These are phyloP conservation scores for Exserohilum turcica DNA, from an alignment of 2,329 filamentous ascomycete species.

Conservation along the genomic window DNA sequence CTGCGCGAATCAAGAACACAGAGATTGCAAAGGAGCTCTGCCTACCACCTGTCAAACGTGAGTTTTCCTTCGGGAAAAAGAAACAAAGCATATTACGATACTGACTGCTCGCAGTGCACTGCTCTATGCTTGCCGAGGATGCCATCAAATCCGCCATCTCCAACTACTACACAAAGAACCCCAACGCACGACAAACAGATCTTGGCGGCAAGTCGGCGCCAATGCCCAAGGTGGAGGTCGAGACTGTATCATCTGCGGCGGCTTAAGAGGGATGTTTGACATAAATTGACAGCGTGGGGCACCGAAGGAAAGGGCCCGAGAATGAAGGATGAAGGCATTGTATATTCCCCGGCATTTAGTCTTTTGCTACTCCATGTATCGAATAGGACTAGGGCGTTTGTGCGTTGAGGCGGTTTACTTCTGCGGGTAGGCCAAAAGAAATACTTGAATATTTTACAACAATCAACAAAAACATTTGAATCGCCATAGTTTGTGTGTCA, in stretches of 20 bases:
- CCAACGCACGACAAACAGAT: conserved; percentile 73
- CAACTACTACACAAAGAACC: conserved; percentile 92
- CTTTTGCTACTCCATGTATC: conserved; percentile 16
- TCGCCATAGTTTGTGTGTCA: neutral
- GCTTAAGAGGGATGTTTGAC: conserved; percentile 32
- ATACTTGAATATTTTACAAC: conserved; percentile 5
- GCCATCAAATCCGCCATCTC: conserved; percentile 91
- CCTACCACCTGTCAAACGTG: conserved; percentile 84
- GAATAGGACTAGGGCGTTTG: conserved; percentile 17
- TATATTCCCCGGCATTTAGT: conserved; percentile 8
- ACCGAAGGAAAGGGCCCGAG: neutral
- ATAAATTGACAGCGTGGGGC: conserved; percentile 31
- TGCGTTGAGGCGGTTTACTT: conserved; percentile 14
- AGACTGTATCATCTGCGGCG: conserved; percentile 54
- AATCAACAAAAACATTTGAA: conserved; percentile 15
- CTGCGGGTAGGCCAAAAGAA: conserved; percentile 11
- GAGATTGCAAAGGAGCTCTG: conserved; percentile 98
- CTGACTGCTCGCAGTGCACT: conserved; percentile 68
- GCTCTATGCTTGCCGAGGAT: conserved; percentile 90
- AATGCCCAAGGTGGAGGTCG: conserved; percentile 68
- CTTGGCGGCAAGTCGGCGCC: conserved; percentile 74
- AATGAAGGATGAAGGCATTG: neutral
- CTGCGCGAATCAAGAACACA: conserved; percentile 89
- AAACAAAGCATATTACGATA: neutral
- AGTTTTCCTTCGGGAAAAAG: conserved; percentile 45